Evolutionary conservation across 768 basidiomycete genomes (phyloP).

Genomic region (Lanmaoa pseudosensibilis): DNA sequence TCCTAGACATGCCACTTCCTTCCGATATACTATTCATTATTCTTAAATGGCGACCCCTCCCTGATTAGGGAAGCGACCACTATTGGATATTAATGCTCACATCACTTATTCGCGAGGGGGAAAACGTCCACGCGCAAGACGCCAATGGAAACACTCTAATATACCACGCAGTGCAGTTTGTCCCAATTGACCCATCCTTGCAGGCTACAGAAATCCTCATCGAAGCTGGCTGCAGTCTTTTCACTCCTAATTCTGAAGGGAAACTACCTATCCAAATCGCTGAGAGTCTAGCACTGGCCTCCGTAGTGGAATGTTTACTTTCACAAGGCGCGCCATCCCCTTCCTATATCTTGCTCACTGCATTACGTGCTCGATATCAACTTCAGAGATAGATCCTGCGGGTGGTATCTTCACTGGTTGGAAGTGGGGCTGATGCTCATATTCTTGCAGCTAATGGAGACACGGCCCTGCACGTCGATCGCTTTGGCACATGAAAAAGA

Average conservation of each 20-base stretch:
- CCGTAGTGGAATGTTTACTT: not conserved
- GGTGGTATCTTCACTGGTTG: not conserved
- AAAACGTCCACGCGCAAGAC: not conserved
- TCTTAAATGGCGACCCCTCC: not conserved
- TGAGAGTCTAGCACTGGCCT: not conserved
- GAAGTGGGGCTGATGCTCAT: not conserved
- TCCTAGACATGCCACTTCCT: not conserved
- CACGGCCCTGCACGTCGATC: not conserved
- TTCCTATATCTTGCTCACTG: not conserved
- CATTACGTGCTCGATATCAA: not conserved
- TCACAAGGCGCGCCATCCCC: not conserved
- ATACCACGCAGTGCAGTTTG: not conserved
- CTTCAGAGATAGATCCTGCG: not conserved
- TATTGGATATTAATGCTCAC: not conserved
- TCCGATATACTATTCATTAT: not conserved
- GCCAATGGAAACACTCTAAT: not conserved
- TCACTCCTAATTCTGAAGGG: not conserved
- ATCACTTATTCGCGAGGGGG: not conserved
- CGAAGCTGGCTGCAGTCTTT: not conserved
- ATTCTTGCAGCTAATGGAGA: not conserved
- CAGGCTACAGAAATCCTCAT: not conserved
- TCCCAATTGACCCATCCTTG: not conserved
- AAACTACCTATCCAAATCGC: not conserved
- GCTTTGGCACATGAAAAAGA: not conserved
- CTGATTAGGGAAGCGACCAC: no score